These are phyloP conservation scores for Apostasia ramifera DNA, from an alignment of 106 monocot species.

Conservation along the genomic window DNA sequence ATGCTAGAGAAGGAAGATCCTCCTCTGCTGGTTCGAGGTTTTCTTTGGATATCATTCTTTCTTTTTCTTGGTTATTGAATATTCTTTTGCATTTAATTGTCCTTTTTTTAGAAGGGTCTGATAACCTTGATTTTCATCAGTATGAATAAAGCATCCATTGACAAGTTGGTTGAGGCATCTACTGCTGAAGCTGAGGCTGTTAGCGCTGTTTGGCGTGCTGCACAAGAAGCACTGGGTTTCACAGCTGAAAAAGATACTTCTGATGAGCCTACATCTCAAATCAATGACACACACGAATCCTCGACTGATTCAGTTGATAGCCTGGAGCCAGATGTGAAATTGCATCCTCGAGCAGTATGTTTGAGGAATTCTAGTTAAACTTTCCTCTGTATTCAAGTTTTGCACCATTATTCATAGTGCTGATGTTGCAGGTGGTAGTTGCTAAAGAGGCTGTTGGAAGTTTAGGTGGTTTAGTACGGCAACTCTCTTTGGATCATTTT, in stretches of 20 bases:
- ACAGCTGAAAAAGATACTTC: constrained; percentile 43
- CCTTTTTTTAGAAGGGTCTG: neutral
- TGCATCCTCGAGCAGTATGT: constrained; percentile 92
- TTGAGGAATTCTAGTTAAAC: neutral
- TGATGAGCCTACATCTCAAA: constrained; percentile 29
- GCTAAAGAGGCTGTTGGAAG: constrained; percentile 91
- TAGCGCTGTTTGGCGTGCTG: constrained; percentile 76
- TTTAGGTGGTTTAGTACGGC: constrained; percentile 80
- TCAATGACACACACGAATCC: constrained; percentile 31
- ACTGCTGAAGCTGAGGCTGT: constrained; percentile 85
- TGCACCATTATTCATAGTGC: neutral
- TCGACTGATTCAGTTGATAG: constrained; percentile 28
- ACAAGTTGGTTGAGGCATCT: constrained; percentile 73
- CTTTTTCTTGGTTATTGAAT: neutral
- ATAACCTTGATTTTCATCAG: constrained; percentile 25
- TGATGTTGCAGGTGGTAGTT: constrained; percentile 76
- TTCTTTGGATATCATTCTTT: constrained; percentile 4
- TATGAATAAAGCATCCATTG: constrained; percentile 75
- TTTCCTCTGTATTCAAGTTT: neutral
- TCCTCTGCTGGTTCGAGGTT: constrained; percentile 44
- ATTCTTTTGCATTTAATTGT: neutral
- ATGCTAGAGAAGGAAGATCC: constrained; percentile 20
- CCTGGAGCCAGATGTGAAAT: constrained; percentile 64
- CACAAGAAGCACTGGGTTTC: constrained; percentile 52
- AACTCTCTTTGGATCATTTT: constrained; percentile 94